Conservation (phyloP, 2,329 filamentous ascomycete genomes). For the Phaeosphaeria sp. region DNA sequence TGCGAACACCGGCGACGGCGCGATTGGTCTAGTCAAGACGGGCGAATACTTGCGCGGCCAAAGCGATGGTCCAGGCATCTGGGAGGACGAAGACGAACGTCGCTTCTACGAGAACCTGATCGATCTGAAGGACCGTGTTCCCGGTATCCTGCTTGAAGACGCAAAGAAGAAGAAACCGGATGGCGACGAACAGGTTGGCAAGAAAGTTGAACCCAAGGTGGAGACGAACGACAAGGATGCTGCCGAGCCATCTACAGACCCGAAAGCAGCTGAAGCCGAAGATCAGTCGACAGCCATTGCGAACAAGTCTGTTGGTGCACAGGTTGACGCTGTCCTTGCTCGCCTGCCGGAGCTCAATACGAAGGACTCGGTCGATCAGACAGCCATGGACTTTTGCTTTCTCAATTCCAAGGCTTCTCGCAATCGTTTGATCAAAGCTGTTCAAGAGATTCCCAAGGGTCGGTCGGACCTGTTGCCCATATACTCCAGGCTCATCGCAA, state of each 20-base stretch:
- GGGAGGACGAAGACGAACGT: constrained; percentile 97
- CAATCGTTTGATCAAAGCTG: constrained; percentile 88
- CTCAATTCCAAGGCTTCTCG: constrained; percentile 97
- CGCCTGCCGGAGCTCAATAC: constrained; percentile 89
- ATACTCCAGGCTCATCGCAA: constrained; percentile 92
- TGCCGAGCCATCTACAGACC: constrained; percentile 51
- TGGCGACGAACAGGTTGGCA: constrained; percentile 80
- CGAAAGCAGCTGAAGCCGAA: constrained; percentile 68
- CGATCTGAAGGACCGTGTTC: constrained; percentile 94
- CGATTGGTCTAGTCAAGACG: constrained; percentile 92
- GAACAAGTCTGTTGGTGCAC: constrained; percentile 96
- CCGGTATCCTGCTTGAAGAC: constrained; percentile 90
- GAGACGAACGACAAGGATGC: constrained; percentile 46
- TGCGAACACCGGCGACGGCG: constrained; percentile 70
- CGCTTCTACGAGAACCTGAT: constrained; percentile 98
- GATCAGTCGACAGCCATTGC: constrained; percentile 93
- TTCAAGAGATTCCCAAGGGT: constrained; percentile 94
- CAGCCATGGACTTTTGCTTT: constrained; percentile 96
- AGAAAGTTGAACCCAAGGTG: constrained; percentile 65
- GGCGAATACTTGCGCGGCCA: constrained; percentile 91
- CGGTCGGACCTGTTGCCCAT: constrained; percentile 88
- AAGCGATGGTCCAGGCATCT: constrained; percentile 90
- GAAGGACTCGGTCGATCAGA: constrained; percentile 90
- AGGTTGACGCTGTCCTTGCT: constrained; percentile 88
- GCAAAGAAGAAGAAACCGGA: constrained; percentile 92